Evolutionary conservation across 768 basidiomycete genomes (phyloP).

Genomic region (Sutorius australiensis): DNA sequence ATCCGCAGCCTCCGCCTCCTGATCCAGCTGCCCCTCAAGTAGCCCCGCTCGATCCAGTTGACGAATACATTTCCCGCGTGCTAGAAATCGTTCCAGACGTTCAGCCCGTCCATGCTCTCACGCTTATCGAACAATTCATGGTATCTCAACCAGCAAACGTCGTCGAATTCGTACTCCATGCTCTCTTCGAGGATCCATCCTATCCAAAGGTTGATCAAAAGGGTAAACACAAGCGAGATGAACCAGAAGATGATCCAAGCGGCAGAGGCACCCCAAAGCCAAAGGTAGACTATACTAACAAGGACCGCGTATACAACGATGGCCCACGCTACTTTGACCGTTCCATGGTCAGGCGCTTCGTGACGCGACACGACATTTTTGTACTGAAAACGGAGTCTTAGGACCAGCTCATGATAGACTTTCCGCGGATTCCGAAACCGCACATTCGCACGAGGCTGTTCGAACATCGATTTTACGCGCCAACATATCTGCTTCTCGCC

Average conservation of each 20-base stretch:
- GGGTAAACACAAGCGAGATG: constrained; percentile 41
- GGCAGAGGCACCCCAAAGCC: constrained; percentile 33
- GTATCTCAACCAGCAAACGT: constrained; percentile 34
- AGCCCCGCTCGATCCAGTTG: constrained; percentile 19
- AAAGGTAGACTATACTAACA: constrained; percentile 53
- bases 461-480: constrained; percentile 53
- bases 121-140: constrained; percentile 45
- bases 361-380: background rate
- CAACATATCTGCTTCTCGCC: constrained; percentile 53
- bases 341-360: constrained; percentile 41
- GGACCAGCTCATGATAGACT: constrained; percentile 54
- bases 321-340: constrained; percentile 47
- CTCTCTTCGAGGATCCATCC: constrained; percentile 55
- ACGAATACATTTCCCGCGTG: constrained; percentile 43
- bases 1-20: background rate
- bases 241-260: constrained; percentile 20
- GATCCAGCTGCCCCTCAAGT: constrained; percentile 6
- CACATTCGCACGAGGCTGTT: constrained; percentile 47
- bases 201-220: constrained; percentile 57
- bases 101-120: constrained; percentile 48
- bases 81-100: constrained; percentile 73
- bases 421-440: constrained; percentile 52
- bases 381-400: constrained; percentile 19
- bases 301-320: constrained; percentile 41
- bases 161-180: constrained; percentile 53